These are phyloP conservation scores for Allium cepa DNA, from an alignment of 106 monocot genomes.

Conservation along the genomic window DNA sequence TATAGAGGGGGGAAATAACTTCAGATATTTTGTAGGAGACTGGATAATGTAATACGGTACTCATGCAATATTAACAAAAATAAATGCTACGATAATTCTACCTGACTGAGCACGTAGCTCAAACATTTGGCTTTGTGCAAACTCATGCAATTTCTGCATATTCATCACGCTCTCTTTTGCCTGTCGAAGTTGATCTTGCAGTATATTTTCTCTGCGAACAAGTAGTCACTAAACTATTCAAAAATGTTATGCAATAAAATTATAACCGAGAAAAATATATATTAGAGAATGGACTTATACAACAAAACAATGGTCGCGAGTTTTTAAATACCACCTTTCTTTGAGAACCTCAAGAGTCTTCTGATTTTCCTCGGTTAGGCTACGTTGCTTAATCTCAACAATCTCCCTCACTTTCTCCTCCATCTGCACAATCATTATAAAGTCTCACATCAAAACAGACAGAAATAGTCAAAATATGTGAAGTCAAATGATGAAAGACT, in stretches of 20 bases:
- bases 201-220: slow-evolving; percentile 53
- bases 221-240: slow-evolving; percentile 10
- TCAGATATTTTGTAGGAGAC: too few species aligned
- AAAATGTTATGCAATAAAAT: background rate
- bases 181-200: slow-evolving; percentile 95
- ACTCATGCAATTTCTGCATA: slow-evolving; percentile 94
- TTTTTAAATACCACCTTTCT: slow-evolving; percentile 56
- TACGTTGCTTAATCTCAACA: slow-evolving; percentile 95
- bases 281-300: background rate
- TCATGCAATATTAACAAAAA: background rate
- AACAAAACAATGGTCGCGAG: background rate
- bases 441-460: background rate
- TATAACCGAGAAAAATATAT: background rate
- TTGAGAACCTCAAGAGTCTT: slow-evolving; percentile 92
- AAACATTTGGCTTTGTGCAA: slow-evolving; percentile 88
- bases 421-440: slow-evolving; percentile 51
- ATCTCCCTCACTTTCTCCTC: slow-evolving; percentile 97
- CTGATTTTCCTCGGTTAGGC: slow-evolving; percentile 92
- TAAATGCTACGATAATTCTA: slow-evolving; percentile 6
- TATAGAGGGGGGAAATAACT: background rate
- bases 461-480: slow-evolving; percentile 2
- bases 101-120: slow-evolving; percentile 96
- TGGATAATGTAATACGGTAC: too few species aligned
- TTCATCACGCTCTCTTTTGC: slow-evolving; percentile 86
- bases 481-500: background rate